A percentile compares a stretch with the other conserved stretches of the same genome.
These are phyloP conservation scores for Xylariaceae sp. DNA, from an alignment of 2,329 filamentous ascomycete species.

Conservation along the genomic window DNA sequence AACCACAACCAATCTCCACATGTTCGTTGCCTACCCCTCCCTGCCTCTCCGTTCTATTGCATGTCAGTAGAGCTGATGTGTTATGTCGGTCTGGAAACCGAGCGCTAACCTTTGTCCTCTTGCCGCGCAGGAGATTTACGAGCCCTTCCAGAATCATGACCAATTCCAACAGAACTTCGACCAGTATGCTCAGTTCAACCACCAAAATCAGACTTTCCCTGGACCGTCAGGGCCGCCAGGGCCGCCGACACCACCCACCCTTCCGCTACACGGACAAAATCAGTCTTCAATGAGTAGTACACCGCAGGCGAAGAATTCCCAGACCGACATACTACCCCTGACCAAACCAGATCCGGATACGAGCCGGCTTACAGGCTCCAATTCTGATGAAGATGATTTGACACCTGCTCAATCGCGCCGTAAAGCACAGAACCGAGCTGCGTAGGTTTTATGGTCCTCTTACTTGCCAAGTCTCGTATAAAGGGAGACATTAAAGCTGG, in stretches of 20 bases:
- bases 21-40: slow-evolving; percentile 48
- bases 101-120: slow-evolving; percentile 29
- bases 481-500: neutral
- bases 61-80: neutral
- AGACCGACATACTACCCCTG: slow-evolving; percentile 42
- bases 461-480: neutral
- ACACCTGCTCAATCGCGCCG: slow-evolving; percentile 64
- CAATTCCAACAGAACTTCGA: slow-evolving; percentile 55
- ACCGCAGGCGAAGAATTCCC: slow-evolving; percentile 30
- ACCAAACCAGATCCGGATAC: slow-evolving; percentile 48
- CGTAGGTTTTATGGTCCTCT: slow-evolving; percentile 52
- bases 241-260: slow-evolving; percentile 59
- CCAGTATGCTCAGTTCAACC: slow-evolving; percentile 50
- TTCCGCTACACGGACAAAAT: slow-evolving; percentile 39
- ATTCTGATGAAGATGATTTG: slow-evolving; percentile 62
- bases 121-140: slow-evolving; percentile 54
- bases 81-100: neutral
- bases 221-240: slow-evolving; percentile 59
- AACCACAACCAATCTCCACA: slow-evolving; percentile 56
- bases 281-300: slow-evolving; percentile 30
- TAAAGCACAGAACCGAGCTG: slow-evolving; percentile 66
- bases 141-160: slow-evolving; percentile 53
- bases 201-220: slow-evolving; percentile 46
- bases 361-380: slow-evolving; percentile 51
- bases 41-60: neutral